Base-by-base conservation (phyloP, 441 rosid species). In the Dalechampia spathulata region DNA sequence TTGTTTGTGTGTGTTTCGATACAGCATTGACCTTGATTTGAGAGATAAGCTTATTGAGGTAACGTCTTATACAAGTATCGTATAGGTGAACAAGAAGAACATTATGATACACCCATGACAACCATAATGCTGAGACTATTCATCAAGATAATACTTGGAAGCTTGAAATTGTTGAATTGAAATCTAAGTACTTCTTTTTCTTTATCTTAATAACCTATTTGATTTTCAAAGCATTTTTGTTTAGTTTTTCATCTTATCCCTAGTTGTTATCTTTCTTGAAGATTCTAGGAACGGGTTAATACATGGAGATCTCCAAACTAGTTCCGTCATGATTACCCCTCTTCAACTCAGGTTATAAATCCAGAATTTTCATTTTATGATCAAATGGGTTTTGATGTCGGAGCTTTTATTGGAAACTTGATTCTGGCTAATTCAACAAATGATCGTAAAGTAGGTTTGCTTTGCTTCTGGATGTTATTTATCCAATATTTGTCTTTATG, bases 291-390 rank as follows among this genome's bases (percentile, higher is more conserved):
- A 72, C 80, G 87, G 97, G 49, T 66, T 89, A 42, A 53, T 92
- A 64, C 97, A 89, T 56, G 97, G 94, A 63, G 98, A 92, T 80
- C 96, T 92, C 55, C 98, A 89, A 71, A 92, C 98, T 36, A 63
- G 92, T 37, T 92, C 96, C 2, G 65, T 92, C 65, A 92, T 92
- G 98, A 96, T 89, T 62, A 89, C 97, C 12, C 27, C 36, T 86
- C 75, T 51, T 92, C 98, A 12, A 92, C 96, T 28, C 97, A 83
- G 64, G 90, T 86, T 52, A 81, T 89, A 66, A 97, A 92, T 75
- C 84, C 99, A 22, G 97, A 92, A 73, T 92, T 86, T 71, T 81
- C 90, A 32, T 92, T 81, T 58, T 80, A 75, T 44, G 99, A 90
- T 60, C 97, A 96, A 7, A 90, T 85, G 94, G 97, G 91, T 17